These are phyloP conservation scores for Theileria sp. DNA, from an alignment of 169 alveolate genomes.

Conservation along the genomic window DNA sequence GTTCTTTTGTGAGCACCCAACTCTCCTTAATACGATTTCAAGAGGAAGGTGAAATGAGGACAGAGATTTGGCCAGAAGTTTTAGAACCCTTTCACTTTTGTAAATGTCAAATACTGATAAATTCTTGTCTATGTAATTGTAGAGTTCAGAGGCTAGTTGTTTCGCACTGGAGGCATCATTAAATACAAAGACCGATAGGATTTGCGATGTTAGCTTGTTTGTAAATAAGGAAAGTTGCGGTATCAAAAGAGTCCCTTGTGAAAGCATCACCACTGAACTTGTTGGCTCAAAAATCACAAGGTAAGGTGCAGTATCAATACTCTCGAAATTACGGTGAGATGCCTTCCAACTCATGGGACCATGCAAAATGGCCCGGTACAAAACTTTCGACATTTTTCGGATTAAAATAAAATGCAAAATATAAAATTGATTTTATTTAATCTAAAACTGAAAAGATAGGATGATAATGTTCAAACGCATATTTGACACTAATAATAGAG, in stretches of 20 bases:
- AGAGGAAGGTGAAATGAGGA: slow-evolving; percentile 42
- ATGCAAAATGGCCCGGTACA: slow-evolving; percentile 58
- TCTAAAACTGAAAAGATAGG: background rate
- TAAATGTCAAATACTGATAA: slow-evolving; percentile 33
- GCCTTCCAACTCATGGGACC: slow-evolving; percentile 66
- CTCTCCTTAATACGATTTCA: slow-evolving; percentile 42
- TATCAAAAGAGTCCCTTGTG: slow-evolving; percentile 52
- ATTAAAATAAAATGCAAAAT: background rate
- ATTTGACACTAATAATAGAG: background rate
- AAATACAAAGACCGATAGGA: slow-evolving; percentile 47
- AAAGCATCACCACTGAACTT: slow-evolving; percentile 20
- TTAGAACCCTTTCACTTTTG: slow-evolving; percentile 31
- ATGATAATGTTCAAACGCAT: background rate
- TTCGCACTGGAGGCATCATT: slow-evolving; percentile 27
- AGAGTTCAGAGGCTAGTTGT: slow-evolving; percentile 39
- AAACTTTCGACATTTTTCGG: slow-evolving; percentile 12
- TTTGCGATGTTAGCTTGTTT: slow-evolving; percentile 22
- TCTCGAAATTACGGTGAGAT: background rate
- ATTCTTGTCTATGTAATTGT: slow-evolving; percentile 19
- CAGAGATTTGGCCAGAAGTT: slow-evolving; percentile 28
- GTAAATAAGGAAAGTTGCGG: slow-evolving; percentile 17
- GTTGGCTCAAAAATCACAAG: slow-evolving; percentile 60
- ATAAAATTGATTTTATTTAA: background rate
- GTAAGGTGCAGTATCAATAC: slow-evolving; percentile 33
- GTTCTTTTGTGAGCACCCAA: slow-evolving; percentile 19